These are phyloP conservation scores for Floccularia luteovirens DNA, from an alignment of 768 basidiomycete species.

Conservation along the genomic window DNA sequence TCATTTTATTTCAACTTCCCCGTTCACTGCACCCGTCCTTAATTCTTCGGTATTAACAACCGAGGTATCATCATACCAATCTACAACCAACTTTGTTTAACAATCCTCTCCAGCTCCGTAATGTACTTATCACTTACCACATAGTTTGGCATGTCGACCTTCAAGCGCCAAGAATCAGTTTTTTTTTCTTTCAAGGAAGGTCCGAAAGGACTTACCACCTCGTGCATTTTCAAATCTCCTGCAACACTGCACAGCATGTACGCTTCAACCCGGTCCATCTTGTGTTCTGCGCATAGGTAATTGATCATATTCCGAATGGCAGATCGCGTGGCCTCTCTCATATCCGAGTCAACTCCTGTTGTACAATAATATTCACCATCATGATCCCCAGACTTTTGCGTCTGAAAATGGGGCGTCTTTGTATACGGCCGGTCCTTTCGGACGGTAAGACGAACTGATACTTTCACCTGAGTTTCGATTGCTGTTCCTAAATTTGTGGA, in stretches of 20 bases:
- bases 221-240: slow-evolving; percentile 52
- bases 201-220: slow-evolving; percentile 36
- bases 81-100: slow-evolving; percentile 14
- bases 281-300: slow-evolving; percentile 35
- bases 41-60: slow-evolving; percentile 22
- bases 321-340: slow-evolving; percentile 45
- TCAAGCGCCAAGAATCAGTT: background rate
- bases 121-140: slow-evolving; percentile 29
- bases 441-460: slow-evolving; percentile 46
- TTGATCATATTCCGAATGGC: slow-evolving; percentile 55
- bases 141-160: slow-evolving; percentile 65
- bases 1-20: background rate
- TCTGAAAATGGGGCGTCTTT: slow-evolving; percentile 49
- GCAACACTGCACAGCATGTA: slow-evolving; percentile 59
- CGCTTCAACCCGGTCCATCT: slow-evolving; percentile 36
- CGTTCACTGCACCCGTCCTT: background rate
- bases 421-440: slow-evolving; percentile 50
- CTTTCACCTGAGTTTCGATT: slow-evolving; percentile 56
- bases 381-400: slow-evolving; percentile 16
- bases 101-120: background rate
- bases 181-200: background rate
- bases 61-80: slow-evolving; percentile 52
- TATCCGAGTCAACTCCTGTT: slow-evolving; percentile 49
- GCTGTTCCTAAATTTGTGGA: slow-evolving; percentile 38
- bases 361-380: slow-evolving; percentile 46